Conservation (phyloP, 2,329 filamentous ascomycete species). For the Botrytis sinoallii region DNA sequence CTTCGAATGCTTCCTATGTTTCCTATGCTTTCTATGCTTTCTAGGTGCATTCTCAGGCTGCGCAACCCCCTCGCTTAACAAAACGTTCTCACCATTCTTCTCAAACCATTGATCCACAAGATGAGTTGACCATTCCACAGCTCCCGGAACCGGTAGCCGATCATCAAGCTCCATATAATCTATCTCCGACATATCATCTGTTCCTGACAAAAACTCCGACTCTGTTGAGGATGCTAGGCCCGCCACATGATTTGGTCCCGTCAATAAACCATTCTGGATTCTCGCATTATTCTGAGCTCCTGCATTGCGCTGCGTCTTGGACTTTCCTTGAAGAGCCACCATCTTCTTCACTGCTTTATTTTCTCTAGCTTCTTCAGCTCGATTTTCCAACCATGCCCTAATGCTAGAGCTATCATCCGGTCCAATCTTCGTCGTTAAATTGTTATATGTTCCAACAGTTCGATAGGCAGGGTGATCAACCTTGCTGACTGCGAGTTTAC, state of each 20-base stretch:
- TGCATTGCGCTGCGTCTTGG: not conserved
- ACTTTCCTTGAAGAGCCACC: not conserved
- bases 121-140: not conserved
- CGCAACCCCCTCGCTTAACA: not conserved
- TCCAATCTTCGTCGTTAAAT: not conserved
- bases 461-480: not conserved
- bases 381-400: not conserved
- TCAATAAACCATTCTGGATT: not conserved
- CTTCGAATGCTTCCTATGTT: not conserved
- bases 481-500: not conserved
- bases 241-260: no score
- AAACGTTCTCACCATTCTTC: not conserved
- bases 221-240: not conserved
- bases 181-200: not conserved
- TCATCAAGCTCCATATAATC: not conserved
- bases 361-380: no score
- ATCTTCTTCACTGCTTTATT: not conserved
- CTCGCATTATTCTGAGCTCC: not conserved
- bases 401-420: slow-evolving; percentile 7
- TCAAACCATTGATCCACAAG: not conserved
- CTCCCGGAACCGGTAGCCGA: not conserved
- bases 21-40: not conserved
- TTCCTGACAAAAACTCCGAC: not conserved
- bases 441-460: not conserved
- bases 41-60: not conserved